Conservation (phyloP, 2,329 filamentous ascomycete genomes). For the Cladophialophora carrionii region DNA sequence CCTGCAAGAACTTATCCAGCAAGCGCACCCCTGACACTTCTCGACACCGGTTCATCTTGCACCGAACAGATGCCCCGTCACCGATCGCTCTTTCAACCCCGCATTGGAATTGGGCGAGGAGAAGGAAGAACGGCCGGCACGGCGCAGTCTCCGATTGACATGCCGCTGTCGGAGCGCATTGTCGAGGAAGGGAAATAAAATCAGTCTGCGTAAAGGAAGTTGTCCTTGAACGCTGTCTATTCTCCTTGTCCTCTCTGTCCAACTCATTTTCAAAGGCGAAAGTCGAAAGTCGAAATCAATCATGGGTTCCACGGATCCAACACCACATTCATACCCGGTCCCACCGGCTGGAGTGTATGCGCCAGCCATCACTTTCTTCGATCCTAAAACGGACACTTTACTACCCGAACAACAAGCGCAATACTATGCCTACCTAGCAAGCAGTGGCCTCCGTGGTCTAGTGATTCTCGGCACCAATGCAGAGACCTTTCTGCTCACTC, state of each 20-base stretch:
- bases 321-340: conserved; percentile 30
- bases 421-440: conserved; percentile 58
- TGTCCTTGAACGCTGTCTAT: not conserved
- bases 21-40: not conserved
- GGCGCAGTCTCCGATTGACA: conserved; percentile 13
- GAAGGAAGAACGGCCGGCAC: conserved; percentile 4
- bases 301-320: conserved; percentile 31
- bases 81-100: conserved; percentile 2
- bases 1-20: not conserved
- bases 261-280: not conserved
- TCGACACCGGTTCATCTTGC: not conserved
- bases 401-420: conserved; percentile 54
- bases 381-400: conserved; percentile 54
- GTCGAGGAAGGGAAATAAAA: not conserved
- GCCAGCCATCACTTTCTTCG: conserved; percentile 60
- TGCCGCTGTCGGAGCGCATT: conserved; percentile 13
- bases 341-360: conserved; percentile 54
- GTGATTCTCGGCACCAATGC: conserved; percentile 61
- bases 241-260: not conserved
- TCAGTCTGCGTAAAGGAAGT: not conserved
- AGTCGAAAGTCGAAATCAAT: not conserved
- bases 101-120: conserved; percentile 4
- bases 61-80: not conserved
- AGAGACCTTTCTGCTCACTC: conserved; percentile 61
- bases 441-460: conserved; percentile 56